A percentile compares a stretch with the other conserved stretches of the same genome.
phyloP scores from a whole-genome alignment of 495 filamentous ascomycete genomes.

The Filosporella fistucella region DNA sequence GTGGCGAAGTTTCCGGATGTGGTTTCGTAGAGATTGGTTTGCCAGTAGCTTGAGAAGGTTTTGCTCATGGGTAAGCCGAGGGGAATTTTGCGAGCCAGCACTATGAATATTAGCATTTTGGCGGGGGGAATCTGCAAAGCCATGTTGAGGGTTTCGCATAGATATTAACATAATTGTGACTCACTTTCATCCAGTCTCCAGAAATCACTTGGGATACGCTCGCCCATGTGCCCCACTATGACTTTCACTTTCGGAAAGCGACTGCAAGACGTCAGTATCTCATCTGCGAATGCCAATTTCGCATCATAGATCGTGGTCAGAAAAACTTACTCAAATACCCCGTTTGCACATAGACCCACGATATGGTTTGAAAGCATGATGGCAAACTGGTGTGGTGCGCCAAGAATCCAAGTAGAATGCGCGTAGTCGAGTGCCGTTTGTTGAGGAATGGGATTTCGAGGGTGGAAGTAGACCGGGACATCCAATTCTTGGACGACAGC shows the following conservation, averaged over 20 bases:
- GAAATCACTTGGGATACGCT: conserved; percentile 60
- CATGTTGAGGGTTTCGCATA: neutral
- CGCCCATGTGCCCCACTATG: conserved; percentile 61
- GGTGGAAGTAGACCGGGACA: conserved; percentile 62
- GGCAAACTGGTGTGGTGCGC: conserved; percentile 44
- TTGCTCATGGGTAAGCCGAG: conserved; percentile 19
- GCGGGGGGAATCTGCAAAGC: too few species aligned
- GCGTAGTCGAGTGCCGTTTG: conserved; percentile 47
- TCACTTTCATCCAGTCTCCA: conserved; percentile 39
- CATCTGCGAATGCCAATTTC: too few species aligned
- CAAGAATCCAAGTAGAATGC: conserved; percentile 28
- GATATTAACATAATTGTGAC: neutral
- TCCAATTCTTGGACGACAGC: conserved; percentile 48
- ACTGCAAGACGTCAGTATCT: too few species aligned
- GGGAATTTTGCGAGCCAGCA: neutral
- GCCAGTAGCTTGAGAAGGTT: conserved; percentile 54
- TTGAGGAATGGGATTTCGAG: too few species aligned
- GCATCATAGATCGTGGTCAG: too few species aligned
- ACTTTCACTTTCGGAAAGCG: conserved; percentile 51
- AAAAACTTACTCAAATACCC: conserved; percentile 58
- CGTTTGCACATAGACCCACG: conserved; percentile 48
- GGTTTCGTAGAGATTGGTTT: conserved; percentile 60
- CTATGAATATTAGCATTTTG: neutral
- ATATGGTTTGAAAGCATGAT: conserved; percentile 44
- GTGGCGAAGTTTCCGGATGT: conserved; percentile 59